A percentile compares a stretch with the other conserved stretches of the same genome.
These are phyloP conservation scores for Draba incana DNA, from an alignment of 345 rosid genomes.

Conservation along the genomic window DNA sequence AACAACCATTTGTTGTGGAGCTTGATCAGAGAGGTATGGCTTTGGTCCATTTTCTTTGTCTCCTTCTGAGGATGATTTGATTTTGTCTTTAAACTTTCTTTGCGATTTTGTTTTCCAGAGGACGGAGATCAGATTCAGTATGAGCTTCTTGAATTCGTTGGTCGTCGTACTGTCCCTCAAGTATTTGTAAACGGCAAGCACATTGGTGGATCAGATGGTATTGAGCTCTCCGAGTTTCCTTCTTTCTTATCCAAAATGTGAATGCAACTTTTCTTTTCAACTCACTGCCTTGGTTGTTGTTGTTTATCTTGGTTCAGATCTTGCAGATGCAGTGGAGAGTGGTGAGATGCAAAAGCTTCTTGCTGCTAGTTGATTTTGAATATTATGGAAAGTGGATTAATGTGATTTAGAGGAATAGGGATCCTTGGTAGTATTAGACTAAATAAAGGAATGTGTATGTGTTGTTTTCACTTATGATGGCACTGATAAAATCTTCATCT, in stretches of 20 bases:
- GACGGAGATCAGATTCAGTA: constrained; percentile 75
- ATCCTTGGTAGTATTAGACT: constrained; percentile 21
- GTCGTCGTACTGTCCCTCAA: constrained; percentile 86
- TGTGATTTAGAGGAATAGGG: constrained; percentile 9
- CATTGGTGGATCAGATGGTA: constrained; percentile 91
- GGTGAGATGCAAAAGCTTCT: constrained; percentile 62
- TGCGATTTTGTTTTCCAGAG: constrained; percentile 43
- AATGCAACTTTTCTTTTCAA: not conserved
- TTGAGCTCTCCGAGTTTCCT: not conserved
- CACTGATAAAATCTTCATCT: constrained; percentile 15
- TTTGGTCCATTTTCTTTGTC: not conserved
- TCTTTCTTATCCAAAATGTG: not conserved
- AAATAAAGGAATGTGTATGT: constrained; percentile 17
- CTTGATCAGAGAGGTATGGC: constrained; percentile 53
- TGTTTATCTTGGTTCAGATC: constrained; percentile 50
- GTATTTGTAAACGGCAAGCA: constrained; percentile 86
- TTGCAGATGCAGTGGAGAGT: constrained; percentile 46
- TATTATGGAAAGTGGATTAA: not conserved
- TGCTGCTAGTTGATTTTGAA: constrained; percentile 32
- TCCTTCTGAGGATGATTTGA: not conserved
- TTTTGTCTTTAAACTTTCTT: not conserved
- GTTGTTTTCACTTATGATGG: constrained; percentile 14
- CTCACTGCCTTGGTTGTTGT: not conserved
- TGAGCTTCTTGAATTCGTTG: constrained; percentile 72
- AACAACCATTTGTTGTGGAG: constrained; percentile 61